Evolutionary conservation across 2,329 filamentous ascomycete genomes (phyloP), one percentile per base, ranked within the genome.

Genomic region (Monilinia aucupariae): DNA sequence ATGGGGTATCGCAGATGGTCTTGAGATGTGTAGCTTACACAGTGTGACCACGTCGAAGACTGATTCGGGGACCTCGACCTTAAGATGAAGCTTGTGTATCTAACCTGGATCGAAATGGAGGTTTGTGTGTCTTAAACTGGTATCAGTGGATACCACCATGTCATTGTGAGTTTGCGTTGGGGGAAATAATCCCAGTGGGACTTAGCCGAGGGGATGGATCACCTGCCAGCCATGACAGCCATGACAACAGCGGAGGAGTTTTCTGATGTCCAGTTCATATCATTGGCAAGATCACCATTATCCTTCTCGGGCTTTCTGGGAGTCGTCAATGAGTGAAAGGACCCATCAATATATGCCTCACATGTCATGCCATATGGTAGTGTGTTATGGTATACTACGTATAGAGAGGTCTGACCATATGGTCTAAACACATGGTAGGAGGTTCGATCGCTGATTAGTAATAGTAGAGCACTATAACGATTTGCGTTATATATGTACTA

Each of bases 11-110:
- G 27, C 27, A 6, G 27, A 30, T 59, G 7, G 52, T 56, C 53
- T 66, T 62, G 17, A 70, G 64, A 17, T 67, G 9, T 20, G 52
- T 59, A 41, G 65, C 37, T 13, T 50, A 47, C 0, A 61, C 67
- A 17, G 64, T 34, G 39, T 53, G 49, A 5, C 60, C 64, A 39
- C 15, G 12, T 39, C 37, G 41, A 43, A 17, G 39, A 41, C 17
- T 3, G 2, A 41, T 41, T 17, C 15, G 39, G 17, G 13, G 20
- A 43, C 41, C 17, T 43, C 20, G 41, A 43, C 17, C 17, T 43
- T 5, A 2, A n/a, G 41, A 43, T n/a, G 17, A n/a, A 43, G 41
- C 41, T 43, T 43, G 41, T 4, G 7, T 43, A n/a, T n/a, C 6
- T 43, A 15, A 43, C 7, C 5, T 17, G 13, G 39, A 43, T 43